Evolutionary conservation across 306 rosid species (phyloP), one percentile per base, ranked within the genome.

Genomic region (Quercus robur): DNA sequence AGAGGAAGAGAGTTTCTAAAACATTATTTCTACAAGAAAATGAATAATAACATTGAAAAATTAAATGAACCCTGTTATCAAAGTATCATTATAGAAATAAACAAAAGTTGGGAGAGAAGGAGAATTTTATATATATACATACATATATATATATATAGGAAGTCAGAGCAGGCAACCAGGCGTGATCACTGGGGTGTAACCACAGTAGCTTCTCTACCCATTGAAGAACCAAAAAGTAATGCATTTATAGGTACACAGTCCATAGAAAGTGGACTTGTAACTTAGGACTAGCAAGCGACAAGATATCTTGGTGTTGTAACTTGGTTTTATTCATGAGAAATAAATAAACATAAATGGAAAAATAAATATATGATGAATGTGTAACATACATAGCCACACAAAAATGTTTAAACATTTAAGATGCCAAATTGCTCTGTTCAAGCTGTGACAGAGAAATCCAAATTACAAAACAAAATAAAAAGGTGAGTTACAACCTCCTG

Each of bases 401-500:
- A 3, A 31, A 41, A 3, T 31, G 18, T 15, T 8, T 23, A 58
- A 41, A 12, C 72, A 33, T 56, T 58, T 30, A 75, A 30, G 52
- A 46, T n/a, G 52, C 41, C 52, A 68, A 9, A n/a, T 19, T 68
- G 72, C 25, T 61, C 72, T 19, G 52, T 68, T 68, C 26, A 68
- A 68, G 52, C 51, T n/a, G 63, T 5, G n/a, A 41, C 56, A 26
- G 57, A 79, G 57, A 79, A 73, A 63, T 56, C 71, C 21, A 12
- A 52, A 31, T 28, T 41, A 78, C 44, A 51, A 57, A 49, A 44
- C 20, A 17, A 38, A 8, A 71, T 62, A 70, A 35, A 70, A 74
- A 66, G 33, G 75, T 70, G 70, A 78, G 97, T 91, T 84, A 91
- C 97, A 35, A 88, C 93, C 68, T 85, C 77, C 8, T 17, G 26